phyloP scores from a whole-genome alignment of 2,329 filamentous ascomycete genomes.

The Cladosporium sp. region DNA sequence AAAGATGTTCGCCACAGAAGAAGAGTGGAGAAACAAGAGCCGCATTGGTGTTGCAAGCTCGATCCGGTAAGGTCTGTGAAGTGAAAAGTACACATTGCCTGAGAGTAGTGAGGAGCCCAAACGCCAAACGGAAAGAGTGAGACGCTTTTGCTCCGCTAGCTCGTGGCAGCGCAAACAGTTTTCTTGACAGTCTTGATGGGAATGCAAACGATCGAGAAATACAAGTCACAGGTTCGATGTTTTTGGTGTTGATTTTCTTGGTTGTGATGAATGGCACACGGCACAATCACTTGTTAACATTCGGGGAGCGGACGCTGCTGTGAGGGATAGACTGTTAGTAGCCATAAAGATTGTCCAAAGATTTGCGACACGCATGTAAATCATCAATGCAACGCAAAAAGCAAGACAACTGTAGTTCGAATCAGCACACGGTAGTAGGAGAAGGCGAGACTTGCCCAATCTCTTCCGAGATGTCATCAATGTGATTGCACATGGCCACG shows the following conservation, averaged over 20 bases:
- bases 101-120: conserved; percentile 6
- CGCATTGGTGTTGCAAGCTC: not conserved
- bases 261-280: not conserved
- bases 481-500: conserved; percentile 96
- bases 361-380: not conserved
- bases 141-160: not conserved
- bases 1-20: not conserved
- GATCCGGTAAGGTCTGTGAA: conserved; percentile 10
- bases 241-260: conserved; percentile 2
- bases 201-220: conserved; percentile 1
- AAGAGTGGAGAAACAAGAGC: not conserved
- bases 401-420: not conserved
- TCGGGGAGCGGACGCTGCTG: conserved; percentile 25
- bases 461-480: conserved; percentile 92
- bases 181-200: conserved; percentile 1
- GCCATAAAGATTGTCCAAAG: not conserved
- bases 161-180: not conserved
- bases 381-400: conserved; percentile 8
- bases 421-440: conserved; percentile 15
- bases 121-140: conserved; percentile 1
- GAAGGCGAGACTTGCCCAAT: conserved; percentile 60
- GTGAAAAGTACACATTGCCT: not conserved
- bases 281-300: conserved; percentile 21
- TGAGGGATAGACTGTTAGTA: conserved; percentile 13
- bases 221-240: conserved; percentile 2